Evolutionary conservation across 192 early-diverging fungal species (phyloP).

Genomic region (Backusella westeae): DNA sequence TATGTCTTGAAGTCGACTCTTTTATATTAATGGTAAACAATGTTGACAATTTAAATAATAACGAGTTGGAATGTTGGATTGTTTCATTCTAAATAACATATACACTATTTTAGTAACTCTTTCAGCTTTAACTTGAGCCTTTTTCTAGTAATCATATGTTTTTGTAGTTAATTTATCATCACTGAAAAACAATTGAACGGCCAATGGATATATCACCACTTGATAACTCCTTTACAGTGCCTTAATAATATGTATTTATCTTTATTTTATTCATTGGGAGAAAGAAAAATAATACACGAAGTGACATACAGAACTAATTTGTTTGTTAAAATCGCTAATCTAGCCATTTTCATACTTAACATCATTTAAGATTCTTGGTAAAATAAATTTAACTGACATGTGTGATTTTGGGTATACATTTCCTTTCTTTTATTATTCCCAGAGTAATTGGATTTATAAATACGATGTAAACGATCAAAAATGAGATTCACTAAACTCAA

Average conservation of each 20-base stretch:
- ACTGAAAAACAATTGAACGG: too few relatives aligned
- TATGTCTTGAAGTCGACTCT: not conserved
- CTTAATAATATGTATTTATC: too few relatives aligned
- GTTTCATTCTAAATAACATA: not conserved
- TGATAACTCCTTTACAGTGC: too few relatives aligned
- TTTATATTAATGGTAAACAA: not conserved
- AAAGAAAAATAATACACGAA: too few relatives aligned
- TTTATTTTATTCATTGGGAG: not conserved
- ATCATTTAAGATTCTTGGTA: not conserved
- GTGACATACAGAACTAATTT: not conserved
- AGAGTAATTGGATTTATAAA: not conserved
- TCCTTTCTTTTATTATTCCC: not conserved
- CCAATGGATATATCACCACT: too few relatives aligned
- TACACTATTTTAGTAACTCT: not conserved
- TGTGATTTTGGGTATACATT: not conserved
- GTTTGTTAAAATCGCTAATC: not conserved
- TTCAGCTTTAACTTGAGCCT: not conserved
- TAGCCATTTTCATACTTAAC: not conserved
- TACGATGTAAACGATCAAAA: not conserved
- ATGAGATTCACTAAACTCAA: not conserved
- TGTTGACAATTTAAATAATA: not conserved
- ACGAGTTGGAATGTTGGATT: not conserved
- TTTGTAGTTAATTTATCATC: too few relatives aligned
- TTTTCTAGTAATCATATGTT: too few relatives aligned
- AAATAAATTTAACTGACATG: not conserved